Percentiles rank a stretch among this genome's conserved stretches.
Conservation (phyloP, 2,329 filamentous ascomycete genomes). For the Paraphaeosphaeria sporulosa region DNA sequence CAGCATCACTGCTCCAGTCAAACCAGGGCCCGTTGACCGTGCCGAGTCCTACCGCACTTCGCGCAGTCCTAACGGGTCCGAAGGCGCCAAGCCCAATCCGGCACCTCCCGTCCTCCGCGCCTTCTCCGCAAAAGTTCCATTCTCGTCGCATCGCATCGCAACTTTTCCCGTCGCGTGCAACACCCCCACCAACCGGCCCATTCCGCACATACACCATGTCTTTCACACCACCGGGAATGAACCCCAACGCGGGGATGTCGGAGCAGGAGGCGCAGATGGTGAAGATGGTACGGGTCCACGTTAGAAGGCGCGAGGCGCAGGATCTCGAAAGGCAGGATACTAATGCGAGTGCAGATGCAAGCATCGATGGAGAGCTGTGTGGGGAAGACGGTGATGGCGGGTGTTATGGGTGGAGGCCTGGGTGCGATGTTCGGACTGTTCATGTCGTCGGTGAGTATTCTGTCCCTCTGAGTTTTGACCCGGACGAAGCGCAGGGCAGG, state of each 20-base stretch:
- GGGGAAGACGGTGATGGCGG: constrained; percentile 86
- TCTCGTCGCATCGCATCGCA: constrained; percentile 21
- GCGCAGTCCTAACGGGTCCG: constrained; percentile 1
- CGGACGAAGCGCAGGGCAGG: background rate
- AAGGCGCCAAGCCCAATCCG: constrained; percentile 31
- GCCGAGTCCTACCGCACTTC: background rate
- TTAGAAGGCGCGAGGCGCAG: too few species aligned
- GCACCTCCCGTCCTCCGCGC: constrained; percentile 42
- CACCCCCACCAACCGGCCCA: background rate
- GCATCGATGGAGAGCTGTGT: constrained; percentile 89
- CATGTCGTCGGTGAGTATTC: constrained; percentile 84
- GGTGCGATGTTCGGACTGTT: constrained; percentile 95
- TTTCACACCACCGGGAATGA: constrained; percentile 42
- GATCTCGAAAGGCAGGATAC: background rate
- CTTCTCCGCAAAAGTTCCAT: constrained; percentile 46
- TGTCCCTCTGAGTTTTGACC: background rate
- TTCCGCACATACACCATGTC: constrained; percentile 32
- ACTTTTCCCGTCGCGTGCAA: constrained; percentile 14
- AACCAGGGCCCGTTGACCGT: background rate
- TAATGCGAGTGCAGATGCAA: constrained; percentile 70
- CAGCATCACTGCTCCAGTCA: background rate
- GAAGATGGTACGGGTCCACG: constrained; percentile 49
- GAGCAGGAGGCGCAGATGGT: constrained; percentile 59
- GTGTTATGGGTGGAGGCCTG: constrained; percentile 91
- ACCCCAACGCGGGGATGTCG: constrained; percentile 48